A percentile compares a stretch with the other conserved stretches of the same genome.
phyloP scores from a whole-genome alignment of 345 rosid species.

The Eucalyptus rudis region DNA sequence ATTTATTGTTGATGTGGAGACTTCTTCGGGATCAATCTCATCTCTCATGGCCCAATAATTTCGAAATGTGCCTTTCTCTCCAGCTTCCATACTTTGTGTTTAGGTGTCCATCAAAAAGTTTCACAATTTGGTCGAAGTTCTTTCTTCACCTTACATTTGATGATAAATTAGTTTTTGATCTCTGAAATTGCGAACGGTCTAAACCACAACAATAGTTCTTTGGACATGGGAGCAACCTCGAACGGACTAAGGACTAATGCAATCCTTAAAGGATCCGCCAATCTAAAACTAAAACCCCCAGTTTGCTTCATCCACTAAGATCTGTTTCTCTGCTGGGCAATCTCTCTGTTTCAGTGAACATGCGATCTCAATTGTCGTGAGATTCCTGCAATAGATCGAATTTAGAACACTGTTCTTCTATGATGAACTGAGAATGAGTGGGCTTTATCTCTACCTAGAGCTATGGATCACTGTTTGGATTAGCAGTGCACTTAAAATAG shows the following conservation, averaged over 20 bases:
- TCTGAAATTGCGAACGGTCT: fast-evolving
- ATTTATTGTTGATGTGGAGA: background rate
- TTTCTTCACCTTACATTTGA: background rate
- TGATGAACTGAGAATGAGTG: background rate
- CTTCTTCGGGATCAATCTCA: fast-evolving
- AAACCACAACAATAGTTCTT: background rate
- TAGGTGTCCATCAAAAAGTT: background rate
- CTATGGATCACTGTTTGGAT: background rate
- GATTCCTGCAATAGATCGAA: background rate
- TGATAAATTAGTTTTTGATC: background rate
- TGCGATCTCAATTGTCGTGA: background rate
- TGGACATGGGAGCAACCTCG: fast-evolving
- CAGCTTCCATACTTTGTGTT: background rate
- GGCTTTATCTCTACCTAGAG: background rate
- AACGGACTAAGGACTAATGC: background rate
- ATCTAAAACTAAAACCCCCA: background rate
- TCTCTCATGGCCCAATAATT: background rate
- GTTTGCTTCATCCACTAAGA: background rate
- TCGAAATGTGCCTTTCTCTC: background rate
- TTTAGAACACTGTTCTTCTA: background rate
- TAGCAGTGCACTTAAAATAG: background rate
- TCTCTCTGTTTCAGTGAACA: background rate
- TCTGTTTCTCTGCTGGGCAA: background rate
- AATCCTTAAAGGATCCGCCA: background rate
- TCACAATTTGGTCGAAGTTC: background rate